phyloP scores from a whole-genome alignment of 805 yeast species.

The Candida silvatica region DNA sequence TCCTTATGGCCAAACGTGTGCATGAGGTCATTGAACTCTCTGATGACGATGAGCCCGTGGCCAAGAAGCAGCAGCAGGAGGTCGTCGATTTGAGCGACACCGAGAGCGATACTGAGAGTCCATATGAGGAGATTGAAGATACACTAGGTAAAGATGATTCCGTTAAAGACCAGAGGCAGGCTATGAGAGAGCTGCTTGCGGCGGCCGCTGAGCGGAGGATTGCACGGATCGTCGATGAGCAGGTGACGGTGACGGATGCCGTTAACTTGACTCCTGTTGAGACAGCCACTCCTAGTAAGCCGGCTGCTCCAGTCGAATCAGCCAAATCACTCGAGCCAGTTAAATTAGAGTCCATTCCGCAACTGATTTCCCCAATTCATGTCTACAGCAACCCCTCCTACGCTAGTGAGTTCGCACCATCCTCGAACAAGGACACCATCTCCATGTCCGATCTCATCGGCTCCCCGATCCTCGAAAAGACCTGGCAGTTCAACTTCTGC shows the following conservation, averaged over 20 bases:
- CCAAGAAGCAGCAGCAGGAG: conserved; percentile 1
- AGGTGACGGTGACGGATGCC: neutral
- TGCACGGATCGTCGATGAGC: neutral
- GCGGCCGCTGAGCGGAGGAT: conserved; percentile 17
- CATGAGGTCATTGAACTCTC: conserved; percentile 7
- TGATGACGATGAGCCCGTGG: conserved; percentile 4
- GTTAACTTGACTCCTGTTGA: neutral
- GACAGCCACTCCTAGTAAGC: neutral
- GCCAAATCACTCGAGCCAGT: neutral
- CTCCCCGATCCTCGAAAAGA: conserved; percentile 11
- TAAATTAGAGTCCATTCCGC: neutral
- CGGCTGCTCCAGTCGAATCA: neutral
- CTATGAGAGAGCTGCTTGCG: conserved; percentile 13
- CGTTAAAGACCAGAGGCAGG: conserved; percentile 4
- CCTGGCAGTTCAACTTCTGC: conserved; percentile 26
- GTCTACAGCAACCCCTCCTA: conserved; percentile 17
- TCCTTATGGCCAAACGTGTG: neutral
- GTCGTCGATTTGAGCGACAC: conserved; percentile 9
- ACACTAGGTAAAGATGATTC: neutral
- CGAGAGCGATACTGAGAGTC: neutral
- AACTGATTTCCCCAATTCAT: conserved; percentile 17
- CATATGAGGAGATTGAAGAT: neutral
- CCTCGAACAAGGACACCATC: conserved; percentile 20
- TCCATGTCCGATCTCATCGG: conserved; percentile 20
- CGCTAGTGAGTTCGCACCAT: conserved; percentile 11